These are phyloP conservation scores for Aspergillus calidoustus DNA, from an alignment of 2,329 filamentous ascomycete species.

Conservation along the genomic window DNA sequence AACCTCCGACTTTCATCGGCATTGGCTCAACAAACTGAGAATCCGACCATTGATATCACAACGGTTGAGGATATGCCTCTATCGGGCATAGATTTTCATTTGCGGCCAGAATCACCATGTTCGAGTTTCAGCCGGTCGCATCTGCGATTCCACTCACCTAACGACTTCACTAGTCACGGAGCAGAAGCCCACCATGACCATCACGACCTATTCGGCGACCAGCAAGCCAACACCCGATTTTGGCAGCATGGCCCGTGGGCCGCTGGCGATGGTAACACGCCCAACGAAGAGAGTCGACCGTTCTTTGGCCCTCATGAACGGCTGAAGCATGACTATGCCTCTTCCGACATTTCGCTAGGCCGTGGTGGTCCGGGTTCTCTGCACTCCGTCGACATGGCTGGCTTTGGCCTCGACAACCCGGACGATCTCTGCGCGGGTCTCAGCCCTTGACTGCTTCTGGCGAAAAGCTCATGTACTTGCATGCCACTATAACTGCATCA, in stretches of 20 bases:
- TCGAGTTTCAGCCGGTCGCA: constrained; percentile 50
- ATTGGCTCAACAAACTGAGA: constrained; percentile 45
- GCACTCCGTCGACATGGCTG: constrained; percentile 52
- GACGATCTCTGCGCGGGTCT: constrained; percentile 43
- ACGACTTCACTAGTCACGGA: constrained; percentile 45
- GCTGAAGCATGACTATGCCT: constrained; percentile 49
- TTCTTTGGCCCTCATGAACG: constrained; percentile 51
- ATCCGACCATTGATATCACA: constrained; percentile 49
- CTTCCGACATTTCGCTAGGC: constrained; percentile 49
- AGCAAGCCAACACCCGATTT: constrained; percentile 51
- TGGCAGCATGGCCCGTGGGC: constrained; percentile 50
- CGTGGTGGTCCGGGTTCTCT: constrained; percentile 49
- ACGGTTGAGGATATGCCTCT: constrained; percentile 45
- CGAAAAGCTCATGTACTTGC: constrained; percentile 26
- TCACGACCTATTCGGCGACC: constrained; percentile 50
- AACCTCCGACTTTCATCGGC: constrained; percentile 45
- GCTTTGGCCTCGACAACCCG: constrained; percentile 46
- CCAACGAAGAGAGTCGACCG: constrained; percentile 47
- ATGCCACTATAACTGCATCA: constrained; percentile 38
- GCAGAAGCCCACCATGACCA: constrained; percentile 45
- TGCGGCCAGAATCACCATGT: constrained; percentile 48
- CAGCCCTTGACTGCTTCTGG: constrained; percentile 38
- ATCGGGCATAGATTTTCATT: constrained; percentile 42
- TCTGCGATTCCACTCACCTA: constrained; percentile 47
- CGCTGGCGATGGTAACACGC: constrained; percentile 47